Conservation (phyloP, 768 basidiomycete genomes). For the Leucogyrophana mollusca region DNA sequence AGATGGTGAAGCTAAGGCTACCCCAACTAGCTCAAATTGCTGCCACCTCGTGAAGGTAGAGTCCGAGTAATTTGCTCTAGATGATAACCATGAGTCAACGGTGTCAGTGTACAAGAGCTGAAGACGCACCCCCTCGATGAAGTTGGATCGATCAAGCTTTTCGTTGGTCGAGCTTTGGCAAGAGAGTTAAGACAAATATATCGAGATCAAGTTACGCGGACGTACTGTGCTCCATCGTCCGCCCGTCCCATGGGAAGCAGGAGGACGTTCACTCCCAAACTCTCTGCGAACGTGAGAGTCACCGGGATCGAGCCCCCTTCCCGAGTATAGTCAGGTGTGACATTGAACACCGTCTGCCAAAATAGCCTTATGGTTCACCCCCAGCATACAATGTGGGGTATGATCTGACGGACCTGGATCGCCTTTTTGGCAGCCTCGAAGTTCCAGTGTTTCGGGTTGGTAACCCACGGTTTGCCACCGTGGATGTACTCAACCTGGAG, state of each 20-base stretch:
- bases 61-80: constrained; percentile 73
- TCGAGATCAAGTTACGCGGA: constrained; percentile 12
- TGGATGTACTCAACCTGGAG: constrained; percentile 69
- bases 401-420: constrained; percentile 59
- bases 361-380: neutral
- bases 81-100: neutral
- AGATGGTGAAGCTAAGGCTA: neutral
- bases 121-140: constrained; percentile 71
- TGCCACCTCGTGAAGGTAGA: constrained; percentile 79
- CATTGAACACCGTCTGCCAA: constrained; percentile 52
- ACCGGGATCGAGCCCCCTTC: constrained; percentile 97
- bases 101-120: neutral
- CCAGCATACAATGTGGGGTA: too few relatives aligned
- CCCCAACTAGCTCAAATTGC: neutral
- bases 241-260: constrained; percentile 92
- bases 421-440: constrained; percentile 86
- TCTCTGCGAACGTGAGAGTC: constrained; percentile 90
- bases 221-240: constrained; percentile 92
- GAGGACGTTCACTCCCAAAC: constrained; percentile 81
- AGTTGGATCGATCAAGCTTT: constrained; percentile 90
- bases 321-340: constrained; percentile 78
- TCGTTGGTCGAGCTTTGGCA: constrained; percentile 80
- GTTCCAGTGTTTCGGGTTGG: constrained; percentile 87
- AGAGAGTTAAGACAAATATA: neutral
- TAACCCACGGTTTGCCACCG: constrained; percentile 90